Base-by-base conservation (phyloP, 371 early-diverging fungal genomes). In the Syncephalis fuscata region DNA sequence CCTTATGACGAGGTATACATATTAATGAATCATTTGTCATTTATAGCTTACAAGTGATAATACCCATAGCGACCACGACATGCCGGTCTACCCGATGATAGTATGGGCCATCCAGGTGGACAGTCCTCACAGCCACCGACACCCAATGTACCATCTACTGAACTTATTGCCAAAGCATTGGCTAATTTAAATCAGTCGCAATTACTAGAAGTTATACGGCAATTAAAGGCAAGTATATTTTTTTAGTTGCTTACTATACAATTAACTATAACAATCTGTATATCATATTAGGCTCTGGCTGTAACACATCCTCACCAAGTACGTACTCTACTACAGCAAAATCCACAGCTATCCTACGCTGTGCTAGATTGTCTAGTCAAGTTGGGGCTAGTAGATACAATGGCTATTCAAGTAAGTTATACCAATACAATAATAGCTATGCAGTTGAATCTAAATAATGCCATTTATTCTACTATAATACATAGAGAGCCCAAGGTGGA, bases 321-420 rank as follows among this genome's bases (percentile, higher is more conserved):
- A 4, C 70, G 73, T 36, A 63, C 74, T 1, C 65, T 91, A 27
- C 58, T 92, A 27, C 57, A 63, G 14, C 55, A 70, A 20, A 86
- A 90, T 53, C 93, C 92, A 27, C 88, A 84, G 51, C 68, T 90
- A 1, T 71, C 85, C 15, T 89, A 88, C 63, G 87, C 87, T 2
- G 60, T 91, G 22, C 85, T 90, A 57, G 89, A 90, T 55, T 77
- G 82, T 8, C 70, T 91, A 67, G 51, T 86, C 7, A 75, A 79
- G 60, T 76, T 85, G 78, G 81, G 84, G 47, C 63, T 88, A 26
- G 79, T 91, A 16, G 90, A 88, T 58, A 74, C 75, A n/a, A 65
- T 64, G 24, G 67, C 78, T 23, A 62, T 85, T 46, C 82, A 82
- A 68, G 83, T 80, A 66, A 45, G 49, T 55, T n/a, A n/a, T n/a